A percentile compares a stretch with the other conserved stretches of the same genome.
These are phyloP conservation scores for Sordariomycetes sp. DNA, from an alignment of 2,329 filamentous ascomycete species.

Conservation along the genomic window DNA sequence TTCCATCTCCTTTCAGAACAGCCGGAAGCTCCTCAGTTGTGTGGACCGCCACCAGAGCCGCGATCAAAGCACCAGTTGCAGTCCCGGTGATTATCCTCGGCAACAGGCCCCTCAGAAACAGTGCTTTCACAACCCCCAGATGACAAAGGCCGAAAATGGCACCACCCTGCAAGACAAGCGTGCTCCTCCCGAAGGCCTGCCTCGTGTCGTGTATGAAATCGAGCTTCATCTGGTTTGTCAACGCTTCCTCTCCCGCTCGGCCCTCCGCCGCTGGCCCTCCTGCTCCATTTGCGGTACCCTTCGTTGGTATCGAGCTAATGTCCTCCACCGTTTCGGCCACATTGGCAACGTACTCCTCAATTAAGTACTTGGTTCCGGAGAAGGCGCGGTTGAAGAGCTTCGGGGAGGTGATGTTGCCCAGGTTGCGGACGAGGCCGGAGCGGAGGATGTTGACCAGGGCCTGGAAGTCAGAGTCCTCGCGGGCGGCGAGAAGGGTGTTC, in stretches of 20 bases:
- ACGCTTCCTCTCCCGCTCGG: slow-evolving; percentile 17
- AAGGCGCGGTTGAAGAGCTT: slow-evolving; percentile 79
- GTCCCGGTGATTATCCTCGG: slow-evolving; percentile 89
- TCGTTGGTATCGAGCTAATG: slow-evolving; percentile 58
- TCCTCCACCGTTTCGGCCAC: slow-evolving; percentile 75
- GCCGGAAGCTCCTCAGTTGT: slow-evolving; percentile 74
- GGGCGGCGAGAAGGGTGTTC: slow-evolving; percentile 58
- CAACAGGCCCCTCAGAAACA: slow-evolving; percentile 70
- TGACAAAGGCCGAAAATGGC: slow-evolving; percentile 89
- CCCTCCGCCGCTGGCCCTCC: not conserved
- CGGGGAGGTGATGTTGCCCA: slow-evolving; percentile 82
- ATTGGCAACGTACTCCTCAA: slow-evolving; percentile 83
- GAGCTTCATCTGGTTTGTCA: slow-evolving; percentile 70
- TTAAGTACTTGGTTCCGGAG: slow-evolving; percentile 79
- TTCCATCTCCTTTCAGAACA: slow-evolving; percentile 69
- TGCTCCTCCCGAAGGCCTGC: slow-evolving; percentile 80
- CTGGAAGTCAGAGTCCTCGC: slow-evolving; percentile 63
- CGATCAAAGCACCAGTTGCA: slow-evolving; percentile 82
- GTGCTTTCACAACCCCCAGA: slow-evolving; percentile 79
- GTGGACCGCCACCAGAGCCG: slow-evolving; percentile 78
- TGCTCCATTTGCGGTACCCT: slow-evolving; percentile 15
- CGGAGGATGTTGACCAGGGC: slow-evolving; percentile 71
- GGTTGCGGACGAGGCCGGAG: slow-evolving; percentile 70
- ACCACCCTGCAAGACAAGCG: slow-evolving; percentile 79
- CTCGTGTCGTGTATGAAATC: slow-evolving; percentile 81